Conservation (phyloP, 306 rosid genomes). For the Psophocarpus tetragonolobus region DNA sequence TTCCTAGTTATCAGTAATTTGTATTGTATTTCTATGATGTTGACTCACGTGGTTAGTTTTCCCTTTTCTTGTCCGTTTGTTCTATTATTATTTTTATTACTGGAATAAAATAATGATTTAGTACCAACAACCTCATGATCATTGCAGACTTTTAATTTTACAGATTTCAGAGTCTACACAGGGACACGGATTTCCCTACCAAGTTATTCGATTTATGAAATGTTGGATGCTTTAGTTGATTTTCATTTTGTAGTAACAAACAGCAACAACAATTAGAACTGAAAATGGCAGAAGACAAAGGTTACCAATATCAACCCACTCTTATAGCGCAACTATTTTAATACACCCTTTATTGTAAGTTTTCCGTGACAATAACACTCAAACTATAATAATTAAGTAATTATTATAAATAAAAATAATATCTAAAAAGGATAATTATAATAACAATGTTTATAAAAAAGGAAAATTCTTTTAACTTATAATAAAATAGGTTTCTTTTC, state of each 20-base stretch:
- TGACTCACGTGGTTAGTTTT: neutral
- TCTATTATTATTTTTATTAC: neutral
- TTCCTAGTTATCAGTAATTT: neutral
- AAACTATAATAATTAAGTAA: too few species aligned
- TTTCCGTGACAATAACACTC: too few species aligned
- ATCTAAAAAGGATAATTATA: too few species aligned
- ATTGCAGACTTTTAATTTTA: neutral
- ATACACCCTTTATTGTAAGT: neutral
- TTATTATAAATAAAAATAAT: too few species aligned
- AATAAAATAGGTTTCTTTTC: too few species aligned
- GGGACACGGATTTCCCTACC: neutral
- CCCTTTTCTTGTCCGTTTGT: neutral
- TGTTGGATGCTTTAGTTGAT: neutral
- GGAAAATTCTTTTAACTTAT: too few species aligned
- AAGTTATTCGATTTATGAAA: neutral
- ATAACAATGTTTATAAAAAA: too few species aligned
- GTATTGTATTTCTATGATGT: neutral
- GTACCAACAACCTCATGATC: neutral
- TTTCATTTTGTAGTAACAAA: neutral
- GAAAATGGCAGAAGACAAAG: neutral
- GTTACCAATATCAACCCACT: neutral
- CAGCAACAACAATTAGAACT: neutral
- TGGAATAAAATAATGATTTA: neutral
- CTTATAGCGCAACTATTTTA: neutral
- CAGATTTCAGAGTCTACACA: neutral